phyloP scores from a whole-genome alignment of 2,329 filamentous ascomycete genomes.

The Ambrosiella beaveri region DNA sequence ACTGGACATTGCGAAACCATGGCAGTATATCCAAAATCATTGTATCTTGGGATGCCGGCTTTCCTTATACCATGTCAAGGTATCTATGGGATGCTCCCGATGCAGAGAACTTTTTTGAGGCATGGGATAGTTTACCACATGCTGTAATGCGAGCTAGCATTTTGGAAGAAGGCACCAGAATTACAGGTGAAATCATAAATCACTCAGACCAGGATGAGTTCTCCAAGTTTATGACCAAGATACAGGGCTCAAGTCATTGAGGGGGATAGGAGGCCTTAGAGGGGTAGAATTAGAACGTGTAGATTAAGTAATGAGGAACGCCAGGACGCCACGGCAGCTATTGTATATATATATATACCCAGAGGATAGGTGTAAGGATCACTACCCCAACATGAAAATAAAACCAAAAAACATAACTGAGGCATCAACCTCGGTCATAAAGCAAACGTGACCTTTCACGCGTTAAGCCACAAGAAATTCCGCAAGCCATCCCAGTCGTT shows the following conservation, averaged over 20 bases:
- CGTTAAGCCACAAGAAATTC: slow-evolving; percentile 77
- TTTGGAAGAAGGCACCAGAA: not conserved
- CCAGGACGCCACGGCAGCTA: no score
- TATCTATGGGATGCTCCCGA: slow-evolving; percentile 9
- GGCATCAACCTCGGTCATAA: no score
- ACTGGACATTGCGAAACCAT: not conserved
- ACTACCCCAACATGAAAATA: no score
- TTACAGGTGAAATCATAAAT: not conserved
- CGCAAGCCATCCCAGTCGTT: slow-evolving; percentile 76
- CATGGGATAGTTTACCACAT: slow-evolving; percentile 4
- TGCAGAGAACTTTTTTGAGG: slow-evolving; percentile 3
- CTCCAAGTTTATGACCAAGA: not conserved
- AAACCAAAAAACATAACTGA: no score
- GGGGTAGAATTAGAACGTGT: no score
- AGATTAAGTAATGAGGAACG: no score
- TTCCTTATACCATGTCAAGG: slow-evolving; percentile 5
- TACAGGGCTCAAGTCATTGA: not conserved
- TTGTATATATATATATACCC: no score
- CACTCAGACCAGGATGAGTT: slow-evolving; percentile 8
- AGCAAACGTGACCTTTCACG: slow-evolving; percentile 21
- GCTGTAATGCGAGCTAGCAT: not conserved
- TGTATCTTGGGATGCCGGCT: not conserved
- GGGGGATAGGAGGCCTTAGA: not conserved
- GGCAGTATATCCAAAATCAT: not conserved
- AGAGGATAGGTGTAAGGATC: no score